Conservation (phyloP, 768 basidiomycete species). For the Phaeotremella fagi region DNA sequence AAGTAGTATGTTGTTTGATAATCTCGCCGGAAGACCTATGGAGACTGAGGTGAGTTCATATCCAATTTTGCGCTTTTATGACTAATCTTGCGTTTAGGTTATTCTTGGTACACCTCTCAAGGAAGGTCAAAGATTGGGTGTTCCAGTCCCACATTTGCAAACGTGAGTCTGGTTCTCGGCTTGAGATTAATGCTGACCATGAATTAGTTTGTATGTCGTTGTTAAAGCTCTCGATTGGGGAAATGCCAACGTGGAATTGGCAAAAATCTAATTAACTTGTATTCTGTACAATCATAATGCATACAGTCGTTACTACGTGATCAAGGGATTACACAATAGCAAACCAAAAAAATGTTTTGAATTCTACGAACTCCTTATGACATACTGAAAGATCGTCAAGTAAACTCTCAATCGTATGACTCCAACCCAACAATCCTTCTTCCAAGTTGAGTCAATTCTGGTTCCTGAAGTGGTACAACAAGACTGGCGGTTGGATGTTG, state of each 20-base stretch:
- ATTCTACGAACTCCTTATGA: too few species aligned
- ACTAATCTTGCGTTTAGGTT: slow-evolving; percentile 15
- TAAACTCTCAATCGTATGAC: too few species aligned
- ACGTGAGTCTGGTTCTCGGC: slow-evolving; percentile 27
- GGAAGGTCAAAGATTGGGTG: slow-evolving; percentile 36
- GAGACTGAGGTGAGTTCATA: slow-evolving; percentile 39
- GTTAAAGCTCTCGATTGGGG: slow-evolving; percentile 44
- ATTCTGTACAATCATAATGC: too few species aligned
- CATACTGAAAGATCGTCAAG: too few species aligned
- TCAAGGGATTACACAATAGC: too few species aligned
- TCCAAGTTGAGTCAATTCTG: too few species aligned
- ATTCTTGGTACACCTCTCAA: slow-evolving; percentile 43
- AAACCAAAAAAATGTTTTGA: too few species aligned
- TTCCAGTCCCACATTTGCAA: slow-evolving; percentile 34
- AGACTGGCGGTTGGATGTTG: too few species aligned
- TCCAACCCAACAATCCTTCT: too few species aligned
- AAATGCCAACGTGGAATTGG: slow-evolving; percentile 36
- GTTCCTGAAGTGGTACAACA: too few species aligned
- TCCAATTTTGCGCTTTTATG: background rate
- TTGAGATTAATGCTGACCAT: background rate
- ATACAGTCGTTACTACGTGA: too few species aligned
- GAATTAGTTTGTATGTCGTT: slow-evolving; percentile 37
- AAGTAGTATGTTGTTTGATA: slow-evolving; percentile 44
- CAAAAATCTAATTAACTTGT: slow-evolving; percentile 17
- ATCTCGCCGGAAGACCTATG: slow-evolving; percentile 39